Conservation (phyloP, 768 basidiomycete species). For the Guyanaporus albipodus region DNA sequence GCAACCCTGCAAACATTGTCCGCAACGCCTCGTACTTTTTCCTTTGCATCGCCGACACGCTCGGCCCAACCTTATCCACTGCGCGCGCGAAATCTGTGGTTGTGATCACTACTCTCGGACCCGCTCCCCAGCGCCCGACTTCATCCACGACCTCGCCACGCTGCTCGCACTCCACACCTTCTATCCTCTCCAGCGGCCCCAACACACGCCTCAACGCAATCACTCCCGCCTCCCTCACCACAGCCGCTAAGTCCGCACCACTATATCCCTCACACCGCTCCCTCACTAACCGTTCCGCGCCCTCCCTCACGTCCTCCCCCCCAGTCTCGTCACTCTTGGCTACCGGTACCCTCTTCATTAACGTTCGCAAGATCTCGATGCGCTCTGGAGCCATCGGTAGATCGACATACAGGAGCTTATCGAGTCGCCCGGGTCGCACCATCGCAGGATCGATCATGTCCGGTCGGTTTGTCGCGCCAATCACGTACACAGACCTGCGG, state of each 20-base stretch:
- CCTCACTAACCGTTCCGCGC: conserved; percentile 47
- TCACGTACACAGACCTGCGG: conserved; percentile 86
- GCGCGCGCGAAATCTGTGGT: conserved; percentile 70
- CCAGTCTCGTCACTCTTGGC: neutral
- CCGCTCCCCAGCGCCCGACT: neutral
- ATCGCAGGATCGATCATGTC: conserved; percentile 98
- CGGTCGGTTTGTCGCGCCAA: conserved; percentile 91
- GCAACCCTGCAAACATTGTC: conserved; percentile 79
- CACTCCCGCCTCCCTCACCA: conserved; percentile 89
- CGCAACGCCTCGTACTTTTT: conserved; percentile 77
- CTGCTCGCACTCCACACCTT: conserved; percentile 22
- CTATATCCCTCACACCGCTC: conserved; percentile 81
- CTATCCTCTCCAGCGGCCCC: conserved; percentile 64
- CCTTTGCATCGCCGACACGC: conserved; percentile 78
- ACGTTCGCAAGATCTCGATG: conserved; percentile 77
- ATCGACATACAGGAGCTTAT: conserved; percentile 93
- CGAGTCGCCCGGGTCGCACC: conserved; percentile 93
- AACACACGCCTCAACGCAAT: conserved; percentile 67
- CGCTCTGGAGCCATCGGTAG: conserved; percentile 72
- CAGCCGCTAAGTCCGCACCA: conserved; percentile 85
- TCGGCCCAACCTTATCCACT: conserved; percentile 78
- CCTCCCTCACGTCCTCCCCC: conserved; percentile 12
- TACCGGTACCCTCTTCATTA: conserved; percentile 69
- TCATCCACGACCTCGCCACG: conserved; percentile 9
- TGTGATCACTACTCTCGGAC: conserved; percentile 37